These are phyloP conservation scores for Microbotryum intermedium DNA, from an alignment of 1,284 basidiomycete species.

Conservation along the genomic window DNA sequence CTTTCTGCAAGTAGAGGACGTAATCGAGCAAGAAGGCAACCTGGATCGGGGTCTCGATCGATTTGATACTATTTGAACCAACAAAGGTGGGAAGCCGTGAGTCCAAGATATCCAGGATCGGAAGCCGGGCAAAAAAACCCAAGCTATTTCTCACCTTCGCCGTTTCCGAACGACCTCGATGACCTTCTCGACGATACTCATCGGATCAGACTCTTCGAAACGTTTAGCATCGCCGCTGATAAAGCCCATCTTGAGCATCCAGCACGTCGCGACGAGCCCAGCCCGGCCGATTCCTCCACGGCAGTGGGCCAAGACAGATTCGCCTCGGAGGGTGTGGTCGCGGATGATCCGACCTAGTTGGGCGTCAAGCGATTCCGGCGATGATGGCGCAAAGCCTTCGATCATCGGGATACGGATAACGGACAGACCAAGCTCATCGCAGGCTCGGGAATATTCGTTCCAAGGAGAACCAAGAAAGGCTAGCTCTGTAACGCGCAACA, in stretches of 20 bases:
- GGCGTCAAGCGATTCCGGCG: constrained; percentile 46
- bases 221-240: constrained; percentile 28
- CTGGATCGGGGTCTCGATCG: constrained; percentile 85
- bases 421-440: constrained; percentile 60
- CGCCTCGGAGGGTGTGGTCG: constrained; percentile 65
- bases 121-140: not conserved
- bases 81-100: not conserved
- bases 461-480: constrained; percentile 74
- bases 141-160: constrained; percentile 46
- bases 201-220: constrained; percentile 40
- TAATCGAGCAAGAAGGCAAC: constrained; percentile 74
- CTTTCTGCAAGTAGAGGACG: constrained; percentile 48
- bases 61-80: constrained; percentile 38
- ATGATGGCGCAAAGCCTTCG: constrained; percentile 76
- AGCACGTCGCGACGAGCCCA: constrained; percentile 82
- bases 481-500: constrained; percentile 67
- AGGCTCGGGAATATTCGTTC: constrained; percentile 60
- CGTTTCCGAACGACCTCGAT: constrained; percentile 64
- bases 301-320: constrained; percentile 77
- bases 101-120: not conserved
- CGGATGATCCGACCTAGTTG: constrained; percentile 63
- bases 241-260: constrained; percentile 86
- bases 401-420: constrained; percentile 77
- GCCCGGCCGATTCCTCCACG: constrained; percentile 91
- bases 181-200: constrained; percentile 62